These are phyloP conservation scores for Verbascum thapsus DNA, from an alignment of 257 asterid genomes.

Conservation along the genomic window DNA sequence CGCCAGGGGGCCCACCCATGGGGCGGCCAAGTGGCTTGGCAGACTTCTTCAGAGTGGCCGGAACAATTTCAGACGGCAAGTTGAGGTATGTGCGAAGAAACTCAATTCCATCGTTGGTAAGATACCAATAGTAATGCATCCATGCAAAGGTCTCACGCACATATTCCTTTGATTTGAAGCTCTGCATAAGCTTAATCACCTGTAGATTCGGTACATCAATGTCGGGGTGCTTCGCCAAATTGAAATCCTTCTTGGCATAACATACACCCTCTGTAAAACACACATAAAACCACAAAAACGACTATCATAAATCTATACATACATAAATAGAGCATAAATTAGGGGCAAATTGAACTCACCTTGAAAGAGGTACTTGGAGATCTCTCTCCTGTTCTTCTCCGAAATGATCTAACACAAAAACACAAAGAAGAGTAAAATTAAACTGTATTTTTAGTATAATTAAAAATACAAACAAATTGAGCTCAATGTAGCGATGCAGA, in stretches of 20 bases:
- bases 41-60: conserved; percentile 88
- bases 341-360: conserved; percentile 44
- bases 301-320: background rate
- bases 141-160: conserved; percentile 95
- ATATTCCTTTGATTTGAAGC: conserved; percentile 89
- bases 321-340: too few relatives aligned
- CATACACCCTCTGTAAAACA: conserved; percentile 80
- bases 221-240: conserved; percentile 85
- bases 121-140: conserved; percentile 97
- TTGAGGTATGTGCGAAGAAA: conserved; percentile 86
- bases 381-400: conserved; percentile 89
- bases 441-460: background rate
- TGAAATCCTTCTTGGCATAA: conserved; percentile 85
- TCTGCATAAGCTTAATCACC: conserved; percentile 97
- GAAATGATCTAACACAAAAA: conserved; percentile 59
- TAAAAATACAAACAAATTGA: background rate
- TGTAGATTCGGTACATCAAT: conserved; percentile 92
- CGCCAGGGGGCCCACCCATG: conserved; percentile 87
- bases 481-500: background rate
- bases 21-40: conserved; percentile 95
- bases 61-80: conserved; percentile 89
- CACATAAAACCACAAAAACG: background rate
- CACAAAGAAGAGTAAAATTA: background rate
- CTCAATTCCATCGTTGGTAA: conserved; percentile 91
- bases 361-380: conserved; percentile 94